Evolutionary conservation across 2,329 filamentous ascomycete genomes (phyloP).

Genomic region (Cadophora luteo-olivacea): DNA sequence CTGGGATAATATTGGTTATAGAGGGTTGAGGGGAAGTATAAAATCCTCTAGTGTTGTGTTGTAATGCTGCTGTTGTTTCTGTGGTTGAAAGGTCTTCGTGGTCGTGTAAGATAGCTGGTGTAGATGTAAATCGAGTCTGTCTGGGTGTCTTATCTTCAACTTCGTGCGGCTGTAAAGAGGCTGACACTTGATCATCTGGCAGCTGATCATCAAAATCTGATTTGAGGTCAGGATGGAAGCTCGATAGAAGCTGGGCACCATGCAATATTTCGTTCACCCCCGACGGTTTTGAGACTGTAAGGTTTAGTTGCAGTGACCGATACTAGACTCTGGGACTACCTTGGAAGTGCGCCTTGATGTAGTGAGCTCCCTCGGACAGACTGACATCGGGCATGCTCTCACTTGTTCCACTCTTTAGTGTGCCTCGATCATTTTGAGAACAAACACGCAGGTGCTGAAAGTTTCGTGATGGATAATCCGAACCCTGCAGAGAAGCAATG

Average conservation of each 20-base stretch:
- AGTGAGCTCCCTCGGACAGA: background rate
- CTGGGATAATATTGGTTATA: no score
- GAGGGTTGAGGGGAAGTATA: no score
- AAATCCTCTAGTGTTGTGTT: no score
- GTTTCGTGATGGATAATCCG: background rate
- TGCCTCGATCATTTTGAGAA: background rate
- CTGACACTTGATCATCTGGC: conserved; percentile 2
- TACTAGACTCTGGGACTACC: background rate
- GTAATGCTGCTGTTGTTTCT: no score
- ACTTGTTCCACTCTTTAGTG: no score
- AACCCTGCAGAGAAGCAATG: background rate
- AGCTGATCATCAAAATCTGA: background rate
- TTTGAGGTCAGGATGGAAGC: background rate
- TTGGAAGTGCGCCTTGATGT: background rate
- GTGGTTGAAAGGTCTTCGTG: background rate
- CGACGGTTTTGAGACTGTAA: background rate
- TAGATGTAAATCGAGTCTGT: background rate
- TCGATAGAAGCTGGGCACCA: background rate
- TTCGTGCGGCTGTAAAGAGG: background rate
- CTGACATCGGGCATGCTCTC: no score
- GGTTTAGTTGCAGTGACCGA: background rate
- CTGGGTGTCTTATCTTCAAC: no score
- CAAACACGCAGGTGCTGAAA: background rate
- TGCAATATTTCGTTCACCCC: no score
- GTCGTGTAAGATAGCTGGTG: background rate